Base-by-base conservation (phyloP, 768 basidiomycete species). In the Pisolithus orientalis region DNA sequence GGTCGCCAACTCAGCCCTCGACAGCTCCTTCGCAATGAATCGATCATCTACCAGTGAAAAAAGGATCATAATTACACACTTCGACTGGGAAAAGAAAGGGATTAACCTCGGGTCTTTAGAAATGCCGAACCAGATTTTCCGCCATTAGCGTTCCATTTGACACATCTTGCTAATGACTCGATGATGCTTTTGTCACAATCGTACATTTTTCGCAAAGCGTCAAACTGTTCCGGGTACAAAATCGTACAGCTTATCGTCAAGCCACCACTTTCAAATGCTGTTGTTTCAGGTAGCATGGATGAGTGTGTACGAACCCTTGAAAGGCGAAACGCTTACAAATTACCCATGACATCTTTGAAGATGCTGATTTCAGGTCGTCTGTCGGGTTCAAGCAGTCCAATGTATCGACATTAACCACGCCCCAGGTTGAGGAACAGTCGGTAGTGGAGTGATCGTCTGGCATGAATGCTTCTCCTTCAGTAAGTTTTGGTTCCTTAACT, bases 71-170 rank as follows among this genome's bases (percentile, higher is more conserved):
- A 39, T 14, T 13, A 34, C 34, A 32, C 31, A n/a, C 34, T 52
- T 50, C 24, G 11, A 34, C 29, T 14, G 8, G n/a, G 40, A 47
- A 38, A 50, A 27, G 37, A 47, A 17, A 53, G 24, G 21, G 3
- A 58, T 75, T 39, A 53, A 91, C 94, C 94, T 75, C 84, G 77
- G 14, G 95, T 97, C 71, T 98, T 98, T 59, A 98, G 70, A 71
- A 99, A 98, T 0, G 91, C 94, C 4, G 93, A 96, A 11, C 95
- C 94, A 9, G 93, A 96, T 66, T 98, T 97, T 7, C 96, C 96
- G 24, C 96, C 96, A 51, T 80, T 86, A 1, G 92, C 85, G 62
- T 98, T 86, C 90, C 94, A 99, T 65, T 95, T 95, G 56, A 95
- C 80, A 65, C 96, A 99, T 27, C 95, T 77, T 0, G 96, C 86